Evolutionary conservation across 371 early-diverging fungal genomes (phyloP), one percentile per base, ranked within the genome.

Genomic region (Massospora cicadina): DNA sequence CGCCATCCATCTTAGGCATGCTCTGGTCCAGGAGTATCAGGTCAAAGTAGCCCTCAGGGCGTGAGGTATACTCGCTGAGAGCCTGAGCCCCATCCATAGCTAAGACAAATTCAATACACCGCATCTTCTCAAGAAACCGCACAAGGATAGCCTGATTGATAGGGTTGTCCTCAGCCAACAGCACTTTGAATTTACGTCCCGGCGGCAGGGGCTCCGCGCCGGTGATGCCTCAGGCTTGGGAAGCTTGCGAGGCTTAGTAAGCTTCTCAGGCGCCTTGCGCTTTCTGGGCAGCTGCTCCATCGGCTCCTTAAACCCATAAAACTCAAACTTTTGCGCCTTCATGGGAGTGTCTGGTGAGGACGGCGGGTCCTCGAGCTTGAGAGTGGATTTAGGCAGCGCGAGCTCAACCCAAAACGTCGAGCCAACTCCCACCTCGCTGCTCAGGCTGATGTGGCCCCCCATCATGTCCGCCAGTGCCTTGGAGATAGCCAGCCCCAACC

Each of bases 401-500:
- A 75, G 66, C 56, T 67, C 70, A 30, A 74, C 69, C 71, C 72
- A 74, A 58, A 72, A 74, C 0, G 66, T 74, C 21, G 71, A 69
- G 0, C 75, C 75, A 29, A 71, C 64, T 1, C 67, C 72, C 2
- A 67, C 62, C 21, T 60, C 64, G 25, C 69, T 71, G 10, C 17
- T 29, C 3, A 74, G 65, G 0, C 72, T 72, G 29, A 74, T 72
- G 10, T 69, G 59, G 24, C 84, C 84, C 43, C 80, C 80, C 81
- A 81, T 79, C 53, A 78, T 65, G 58, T 78, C 73, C 5, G 78
- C 79, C 3, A 83, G 69, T 58, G 74, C 70, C 25, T 72, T 70
- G 55, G 74, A 74, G 33, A 83, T 80, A 25, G 78, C 73, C 24
- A 83, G 65, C 1, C 83, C 80, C 7, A 80, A 69, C 13, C 78